Conservation (phyloP, 208 protist genomes). For the Naegleria fowleri region DNA sequence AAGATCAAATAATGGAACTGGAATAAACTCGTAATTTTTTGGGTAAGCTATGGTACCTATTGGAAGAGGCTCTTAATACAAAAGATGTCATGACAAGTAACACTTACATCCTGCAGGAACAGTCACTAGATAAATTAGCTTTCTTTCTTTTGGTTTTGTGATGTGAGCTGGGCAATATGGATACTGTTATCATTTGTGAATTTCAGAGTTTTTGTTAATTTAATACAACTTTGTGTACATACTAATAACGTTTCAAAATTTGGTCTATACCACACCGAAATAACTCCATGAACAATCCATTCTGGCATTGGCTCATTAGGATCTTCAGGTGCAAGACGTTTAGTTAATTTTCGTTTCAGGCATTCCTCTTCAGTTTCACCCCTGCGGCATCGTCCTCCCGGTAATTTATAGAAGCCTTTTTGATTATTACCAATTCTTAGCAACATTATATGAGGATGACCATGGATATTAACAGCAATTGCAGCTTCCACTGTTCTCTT, state of each 20-base stretch:
- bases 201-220: background rate
- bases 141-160: constrained; percentile 67
- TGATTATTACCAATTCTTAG: constrained; percentile 18
- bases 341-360: constrained; percentile 27
- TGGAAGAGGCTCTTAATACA: background rate
- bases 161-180: constrained; percentile 81
- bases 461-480: constrained; percentile 11
- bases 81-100: background rate
- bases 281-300: background rate
- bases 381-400: background rate
- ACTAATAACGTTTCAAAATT: constrained; percentile 30
- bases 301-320: background rate
- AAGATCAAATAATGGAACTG: constrained; percentile 76
- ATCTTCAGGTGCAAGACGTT: constrained; percentile 6
- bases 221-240: background rate
- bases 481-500: constrained; percentile 16
- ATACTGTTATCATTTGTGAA: constrained; percentile 47
- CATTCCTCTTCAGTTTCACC: constrained; percentile 23
- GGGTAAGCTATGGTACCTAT: constrained; percentile 53
- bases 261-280: constrained; percentile 26
- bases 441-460: constrained; percentile 29
- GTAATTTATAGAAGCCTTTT: constrained; percentile 24
- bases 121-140: constrained; percentile 70
- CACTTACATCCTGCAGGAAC: constrained; percentile 56
- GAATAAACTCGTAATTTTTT: constrained; percentile 66